These are phyloP conservation scores for Teratosphaeria zuluensis DNA, from an alignment of 2,329 filamentous ascomycete species.

Conservation along the genomic window DNA sequence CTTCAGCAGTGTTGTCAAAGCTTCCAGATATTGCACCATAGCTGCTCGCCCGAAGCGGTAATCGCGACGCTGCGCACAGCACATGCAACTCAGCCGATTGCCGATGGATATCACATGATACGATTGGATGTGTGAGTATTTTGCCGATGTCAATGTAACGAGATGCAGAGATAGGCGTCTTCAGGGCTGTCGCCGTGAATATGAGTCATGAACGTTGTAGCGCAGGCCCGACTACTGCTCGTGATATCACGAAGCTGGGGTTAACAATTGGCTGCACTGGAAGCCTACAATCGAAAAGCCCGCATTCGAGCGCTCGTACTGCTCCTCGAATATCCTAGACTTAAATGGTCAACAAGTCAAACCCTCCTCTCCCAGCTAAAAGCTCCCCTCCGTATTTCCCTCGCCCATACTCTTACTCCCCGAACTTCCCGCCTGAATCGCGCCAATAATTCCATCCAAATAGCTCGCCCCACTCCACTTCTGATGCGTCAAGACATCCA, in stretches of 20 bases:
- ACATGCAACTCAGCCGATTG: not conserved
- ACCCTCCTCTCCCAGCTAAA: slow-evolving; percentile 18
- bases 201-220: no score
- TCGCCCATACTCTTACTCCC: slow-evolving; percentile 90
- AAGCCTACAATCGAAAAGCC: no score
- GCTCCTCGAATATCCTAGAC: no score
- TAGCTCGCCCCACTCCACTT: slow-evolving; percentile 70
- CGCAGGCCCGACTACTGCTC: no score
- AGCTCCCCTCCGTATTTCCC: slow-evolving; percentile 68
- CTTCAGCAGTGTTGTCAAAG: not conserved
- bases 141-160: no score
- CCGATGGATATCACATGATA: not conserved
- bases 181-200: no score
- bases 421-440: slow-evolving; percentile 84
- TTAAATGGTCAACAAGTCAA: not conserved
- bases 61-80: not conserved
- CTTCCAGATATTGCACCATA: not conserved
- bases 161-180: no score
- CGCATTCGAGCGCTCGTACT: no score
- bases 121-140: no score
- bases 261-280: no score
- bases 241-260: no score
- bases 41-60: not conserved
- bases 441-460: slow-evolving; percentile 80
- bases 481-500: slow-evolving; percentile 90